Evolutionary conservation across 345 rosid species (phyloP).

Genomic region (Triadica sebifera): DNA sequence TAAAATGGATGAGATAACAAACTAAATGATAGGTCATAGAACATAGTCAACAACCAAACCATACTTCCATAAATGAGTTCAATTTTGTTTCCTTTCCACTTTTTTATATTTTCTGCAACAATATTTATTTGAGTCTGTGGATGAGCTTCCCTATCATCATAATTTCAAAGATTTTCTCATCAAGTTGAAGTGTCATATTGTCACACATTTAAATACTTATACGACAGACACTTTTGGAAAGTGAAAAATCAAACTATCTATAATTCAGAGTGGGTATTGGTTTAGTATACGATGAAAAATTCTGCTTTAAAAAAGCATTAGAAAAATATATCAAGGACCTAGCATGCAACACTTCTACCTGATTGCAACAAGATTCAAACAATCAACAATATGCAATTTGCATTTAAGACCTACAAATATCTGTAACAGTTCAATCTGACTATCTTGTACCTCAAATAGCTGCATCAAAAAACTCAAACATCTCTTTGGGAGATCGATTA

Average conservation of each 20-base stretch:
- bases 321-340: background rate
- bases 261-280: background rate
- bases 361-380: background rate
- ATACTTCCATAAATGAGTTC: background rate
- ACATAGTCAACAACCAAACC: background rate
- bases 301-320: background rate
- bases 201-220: background rate
- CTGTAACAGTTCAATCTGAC: background rate
- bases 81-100: background rate
- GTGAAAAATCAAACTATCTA: background rate
- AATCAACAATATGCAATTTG: background rate
- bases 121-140: background rate
- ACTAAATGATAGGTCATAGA: background rate
- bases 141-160: too few species aligned
- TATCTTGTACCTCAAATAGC: background rate
- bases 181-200: background rate
- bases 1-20: background rate
- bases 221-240: background rate
- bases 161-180: background rate
- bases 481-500: background rate
- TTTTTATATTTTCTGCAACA: background rate
- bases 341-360: background rate
- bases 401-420: background rate
- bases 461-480: background rate
- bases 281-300: background rate